Evolutionary conservation across 2,329 filamentous ascomycete species (phyloP).

Genomic region (Talaromyces sp.): DNA sequence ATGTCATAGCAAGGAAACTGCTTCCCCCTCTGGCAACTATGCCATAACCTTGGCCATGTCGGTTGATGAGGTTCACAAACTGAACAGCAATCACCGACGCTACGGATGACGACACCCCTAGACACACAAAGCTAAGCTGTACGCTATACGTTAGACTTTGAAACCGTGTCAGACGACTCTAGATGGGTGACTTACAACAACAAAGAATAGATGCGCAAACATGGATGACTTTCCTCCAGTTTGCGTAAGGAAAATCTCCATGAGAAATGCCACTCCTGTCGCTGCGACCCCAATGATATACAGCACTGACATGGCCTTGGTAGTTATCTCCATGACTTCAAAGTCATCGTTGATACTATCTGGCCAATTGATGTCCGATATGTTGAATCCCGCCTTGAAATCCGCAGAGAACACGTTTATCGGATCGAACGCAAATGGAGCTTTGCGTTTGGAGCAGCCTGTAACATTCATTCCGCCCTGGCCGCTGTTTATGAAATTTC

Average conservation of each 20-base stretch:
- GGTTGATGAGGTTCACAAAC: conserved; percentile 51
- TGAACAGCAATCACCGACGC: conserved; percentile 61
- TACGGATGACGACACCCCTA: conserved; percentile 72
- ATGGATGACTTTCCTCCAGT: conserved; percentile 45
- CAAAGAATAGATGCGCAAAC: conserved; percentile 49
- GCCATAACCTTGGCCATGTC: conserved; percentile 50
- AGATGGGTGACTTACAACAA: conserved; percentile 34
- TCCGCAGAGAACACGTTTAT: conserved; percentile 48
- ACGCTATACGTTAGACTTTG: background rate
- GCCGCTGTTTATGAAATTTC: conserved; percentile 40
- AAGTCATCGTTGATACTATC: conserved; percentile 54
- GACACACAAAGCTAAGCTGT: conserved; percentile 53
- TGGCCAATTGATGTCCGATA: conserved; percentile 56
- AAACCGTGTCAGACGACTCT: background rate
- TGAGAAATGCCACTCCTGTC: conserved; percentile 50
- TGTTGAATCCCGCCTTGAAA: conserved; percentile 48
- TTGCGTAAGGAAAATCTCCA: conserved; percentile 46
- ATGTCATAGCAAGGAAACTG: conserved; percentile 58
- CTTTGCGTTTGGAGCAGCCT: conserved; percentile 51
- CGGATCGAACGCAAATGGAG: conserved; percentile 58
- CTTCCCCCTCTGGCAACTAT: conserved; percentile 49
- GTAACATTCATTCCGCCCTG: conserved; percentile 48
- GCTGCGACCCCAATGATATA: conserved; percentile 58
- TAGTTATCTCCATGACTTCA: conserved; percentile 47
- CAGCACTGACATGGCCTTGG: conserved; percentile 55